These are phyloP conservation scores for Cladophialophora bantiana DNA, from an alignment of 2,329 filamentous ascomycete genomes.

Conservation along the genomic window DNA sequence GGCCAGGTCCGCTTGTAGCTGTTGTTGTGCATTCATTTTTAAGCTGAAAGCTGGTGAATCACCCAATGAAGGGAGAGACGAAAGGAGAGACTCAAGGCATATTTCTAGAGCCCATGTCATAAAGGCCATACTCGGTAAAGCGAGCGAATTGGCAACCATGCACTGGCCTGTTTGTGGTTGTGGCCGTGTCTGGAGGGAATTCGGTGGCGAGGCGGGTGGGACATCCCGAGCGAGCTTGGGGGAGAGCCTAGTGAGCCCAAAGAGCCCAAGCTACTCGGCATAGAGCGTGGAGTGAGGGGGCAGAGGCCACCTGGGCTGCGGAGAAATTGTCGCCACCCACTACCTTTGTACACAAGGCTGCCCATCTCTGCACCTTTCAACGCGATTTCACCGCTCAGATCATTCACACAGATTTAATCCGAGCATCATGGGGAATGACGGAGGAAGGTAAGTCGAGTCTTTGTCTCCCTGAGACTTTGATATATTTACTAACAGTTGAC, in stretches of 20 bases:
- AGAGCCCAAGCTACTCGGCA: neutral
- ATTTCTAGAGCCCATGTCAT: too few relatives aligned
- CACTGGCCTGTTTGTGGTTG: too few relatives aligned
- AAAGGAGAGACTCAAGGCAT: neutral
- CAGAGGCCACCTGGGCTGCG: neutral
- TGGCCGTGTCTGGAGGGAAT: too few relatives aligned
- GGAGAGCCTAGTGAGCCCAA: too few relatives aligned
- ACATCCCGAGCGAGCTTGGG: too few relatives aligned
- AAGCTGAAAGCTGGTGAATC: neutral
- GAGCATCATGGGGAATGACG: conserved; percentile 83
- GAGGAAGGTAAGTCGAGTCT: conserved; percentile 68
- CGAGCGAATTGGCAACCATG: too few relatives aligned
- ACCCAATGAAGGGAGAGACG: neutral
- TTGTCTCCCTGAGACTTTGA: neutral
- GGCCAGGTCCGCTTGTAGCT: neutral
- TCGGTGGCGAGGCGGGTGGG: too few relatives aligned
- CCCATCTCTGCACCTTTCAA: neutral
- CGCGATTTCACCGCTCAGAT: neutral
- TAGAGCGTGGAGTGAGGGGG: neutral
- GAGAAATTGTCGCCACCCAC: conserved; percentile 2
- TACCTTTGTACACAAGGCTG: conserved; percentile 6
- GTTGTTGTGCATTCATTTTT: conserved; percentile 1
- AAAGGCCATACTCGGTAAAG: too few relatives aligned
- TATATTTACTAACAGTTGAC: conserved; percentile 25
- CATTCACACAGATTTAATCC: neutral